Percentiles rank a stretch among this genome's conserved stretches.
Evolutionary conservation across 768 basidiomycete genomes (phyloP).

Genomic region (Cystofilobasidium capitatum): DNA sequence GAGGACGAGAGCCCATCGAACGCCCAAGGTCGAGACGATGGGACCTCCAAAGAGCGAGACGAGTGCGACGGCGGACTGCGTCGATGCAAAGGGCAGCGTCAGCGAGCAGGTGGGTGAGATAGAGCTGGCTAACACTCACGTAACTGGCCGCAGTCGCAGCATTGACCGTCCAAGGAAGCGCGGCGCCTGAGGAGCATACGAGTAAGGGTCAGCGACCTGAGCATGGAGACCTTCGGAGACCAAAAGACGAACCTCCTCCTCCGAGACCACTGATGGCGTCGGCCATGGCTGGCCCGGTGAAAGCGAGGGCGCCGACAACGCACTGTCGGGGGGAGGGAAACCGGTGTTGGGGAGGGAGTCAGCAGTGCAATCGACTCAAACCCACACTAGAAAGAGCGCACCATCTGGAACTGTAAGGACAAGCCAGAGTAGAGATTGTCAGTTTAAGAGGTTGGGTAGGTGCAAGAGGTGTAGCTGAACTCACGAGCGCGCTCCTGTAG

Average conservation of each 20-base stretch:
- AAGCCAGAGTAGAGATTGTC: neutral
- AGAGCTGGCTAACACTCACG: too few species aligned
- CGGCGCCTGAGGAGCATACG: neutral
- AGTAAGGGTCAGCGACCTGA: neutral
- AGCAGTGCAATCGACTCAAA: too few species aligned
- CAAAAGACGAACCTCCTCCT: neutral
- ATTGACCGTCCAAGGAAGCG: neutral
- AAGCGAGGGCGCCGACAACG: neutral
- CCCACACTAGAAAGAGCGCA: too few species aligned
- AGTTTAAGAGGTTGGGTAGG: neutral
- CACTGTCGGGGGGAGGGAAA: too few species aligned
- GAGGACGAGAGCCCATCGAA: neutral
- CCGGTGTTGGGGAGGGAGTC: too few species aligned
- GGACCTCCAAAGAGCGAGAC: neutral
- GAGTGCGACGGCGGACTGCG: neutral
- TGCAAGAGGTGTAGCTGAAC: neutral
- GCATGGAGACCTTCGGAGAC: neutral
- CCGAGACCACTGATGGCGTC: neutral
- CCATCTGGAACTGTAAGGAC: neutral
- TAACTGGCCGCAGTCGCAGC: neutral
- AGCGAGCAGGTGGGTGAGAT: too few species aligned
- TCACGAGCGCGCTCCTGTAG: neutral
- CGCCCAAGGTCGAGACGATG: neutral
- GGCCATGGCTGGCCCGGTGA: constrained; percentile 1
- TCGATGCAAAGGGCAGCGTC: too few species aligned